phyloP scores from a whole-genome alignment of 768 basidiomycete genomes.

The Kwoniella sp. region DNA sequence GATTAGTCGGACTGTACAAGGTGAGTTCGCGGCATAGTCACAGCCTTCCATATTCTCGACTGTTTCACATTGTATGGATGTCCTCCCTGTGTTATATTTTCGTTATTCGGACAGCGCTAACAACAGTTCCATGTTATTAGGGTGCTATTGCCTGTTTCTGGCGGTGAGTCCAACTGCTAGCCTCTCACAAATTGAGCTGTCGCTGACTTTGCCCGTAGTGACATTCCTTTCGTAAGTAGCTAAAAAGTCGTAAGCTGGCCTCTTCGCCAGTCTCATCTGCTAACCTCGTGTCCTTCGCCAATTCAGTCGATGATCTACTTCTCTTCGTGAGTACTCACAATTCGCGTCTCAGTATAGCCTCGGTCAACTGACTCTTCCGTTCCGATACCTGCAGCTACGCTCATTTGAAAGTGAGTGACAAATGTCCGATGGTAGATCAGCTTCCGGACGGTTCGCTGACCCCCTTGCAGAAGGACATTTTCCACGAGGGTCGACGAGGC shows the following conservation, averaged over 20 bases:
- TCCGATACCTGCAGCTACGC: constrained; percentile 60
- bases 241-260: neutral
- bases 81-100: too few relatives aligned
- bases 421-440: neutral
- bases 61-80: too few relatives aligned
- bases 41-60: neutral
- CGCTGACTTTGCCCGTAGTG: constrained; percentile 59
- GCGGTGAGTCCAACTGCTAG: constrained; percentile 55
- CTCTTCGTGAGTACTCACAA: constrained; percentile 59
- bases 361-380: neutral
- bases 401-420: constrained; percentile 60
- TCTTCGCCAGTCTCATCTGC: too few relatives aligned
- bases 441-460: constrained; percentile 2
- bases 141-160: constrained; percentile 85
- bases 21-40: constrained; percentile 13
- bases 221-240: constrained; percentile 75
- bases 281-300: neutral
- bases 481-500: constrained; percentile 92
- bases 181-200: neutral
- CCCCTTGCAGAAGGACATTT: constrained; percentile 80
- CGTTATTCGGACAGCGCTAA: neutral
- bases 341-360: too few relatives aligned
- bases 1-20: constrained; percentile 87
- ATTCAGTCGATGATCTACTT: constrained; percentile 66
- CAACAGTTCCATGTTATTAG: constrained; percentile 19